Conservation (phyloP, 106 monocot species). For the Dactylorhiza incarnata region DNA sequence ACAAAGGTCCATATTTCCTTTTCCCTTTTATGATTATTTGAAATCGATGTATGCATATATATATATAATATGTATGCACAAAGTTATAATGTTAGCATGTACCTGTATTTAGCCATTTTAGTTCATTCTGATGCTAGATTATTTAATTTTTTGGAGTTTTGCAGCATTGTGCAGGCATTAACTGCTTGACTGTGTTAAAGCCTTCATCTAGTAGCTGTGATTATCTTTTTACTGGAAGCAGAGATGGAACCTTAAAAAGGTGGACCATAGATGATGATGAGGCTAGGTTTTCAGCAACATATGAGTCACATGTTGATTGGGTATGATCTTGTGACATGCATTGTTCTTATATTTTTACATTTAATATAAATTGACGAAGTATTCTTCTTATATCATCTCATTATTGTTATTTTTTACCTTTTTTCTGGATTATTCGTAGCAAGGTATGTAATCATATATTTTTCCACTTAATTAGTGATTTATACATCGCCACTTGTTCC, state of each 20-base stretch:
- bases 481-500: not conserved
- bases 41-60: no score
- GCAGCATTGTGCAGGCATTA: conserved; percentile 96
- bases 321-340: conserved; percentile 19
- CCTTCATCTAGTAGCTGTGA: conserved; percentile 35
- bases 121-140: not conserved
- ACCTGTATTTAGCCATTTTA: not conserved
- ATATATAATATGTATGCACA: no score
- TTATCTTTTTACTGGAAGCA: conserved; percentile 94
- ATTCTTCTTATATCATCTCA: not conserved
- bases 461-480: not conserved
- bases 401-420: not conserved
- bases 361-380: not conserved
- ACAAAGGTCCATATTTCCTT: conserved; percentile 42
- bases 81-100: not conserved
- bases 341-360: not conserved
- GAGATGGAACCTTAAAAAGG: conserved; percentile 92
- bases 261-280: conserved; percentile 61
- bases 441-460: not conserved
- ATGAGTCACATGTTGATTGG: conserved; percentile 98
- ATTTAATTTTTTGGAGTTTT: conserved; percentile 5
- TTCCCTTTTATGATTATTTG: no score
- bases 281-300: conserved; percentile 75
- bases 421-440: not conserved
- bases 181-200: conserved; percentile 71